Evolutionary conservation across 257 asterid genomes (phyloP).

Genomic region (Nicotiana undulata): DNA sequence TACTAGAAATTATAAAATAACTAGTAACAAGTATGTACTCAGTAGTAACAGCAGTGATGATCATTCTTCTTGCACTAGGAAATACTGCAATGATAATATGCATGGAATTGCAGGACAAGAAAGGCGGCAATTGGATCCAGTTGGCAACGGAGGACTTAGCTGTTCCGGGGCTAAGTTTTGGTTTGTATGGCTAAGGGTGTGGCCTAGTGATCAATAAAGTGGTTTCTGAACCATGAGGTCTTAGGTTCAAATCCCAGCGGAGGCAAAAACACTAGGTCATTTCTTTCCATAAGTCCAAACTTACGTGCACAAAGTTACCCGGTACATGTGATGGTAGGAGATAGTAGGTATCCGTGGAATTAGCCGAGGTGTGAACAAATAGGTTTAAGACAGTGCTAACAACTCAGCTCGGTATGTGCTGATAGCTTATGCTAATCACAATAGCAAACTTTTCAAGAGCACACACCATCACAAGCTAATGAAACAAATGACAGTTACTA

Average conservation of each 20-base stretch:
- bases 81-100: not conserved
- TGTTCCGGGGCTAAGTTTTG: not conserved
- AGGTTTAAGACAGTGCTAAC: not conserved
- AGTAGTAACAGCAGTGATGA: not conserved
- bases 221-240: too few species aligned
- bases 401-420: not conserved
- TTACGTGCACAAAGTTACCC: too few species aligned
- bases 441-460: not conserved
- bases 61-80: not conserved
- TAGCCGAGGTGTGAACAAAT: too few species aligned
- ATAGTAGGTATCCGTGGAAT: too few species aligned
- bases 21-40: not conserved
- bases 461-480: not conserved
- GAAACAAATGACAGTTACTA: not conserved
- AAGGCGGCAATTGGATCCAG: not conserved
- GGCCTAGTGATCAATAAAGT: too few species aligned
- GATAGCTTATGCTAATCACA: not conserved
- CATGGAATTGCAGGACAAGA: not conserved
- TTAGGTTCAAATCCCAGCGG: too few species aligned
- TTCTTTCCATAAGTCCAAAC: too few species aligned
- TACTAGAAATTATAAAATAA: not conserved
- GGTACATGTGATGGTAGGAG: too few species aligned
- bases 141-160: not conserved
- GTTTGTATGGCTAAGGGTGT: not conserved
- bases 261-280: too few species aligned